phyloP scores from a whole-genome alignment of 1,284 basidiomycete species.

The Ceratobasidium sp. region DNA sequence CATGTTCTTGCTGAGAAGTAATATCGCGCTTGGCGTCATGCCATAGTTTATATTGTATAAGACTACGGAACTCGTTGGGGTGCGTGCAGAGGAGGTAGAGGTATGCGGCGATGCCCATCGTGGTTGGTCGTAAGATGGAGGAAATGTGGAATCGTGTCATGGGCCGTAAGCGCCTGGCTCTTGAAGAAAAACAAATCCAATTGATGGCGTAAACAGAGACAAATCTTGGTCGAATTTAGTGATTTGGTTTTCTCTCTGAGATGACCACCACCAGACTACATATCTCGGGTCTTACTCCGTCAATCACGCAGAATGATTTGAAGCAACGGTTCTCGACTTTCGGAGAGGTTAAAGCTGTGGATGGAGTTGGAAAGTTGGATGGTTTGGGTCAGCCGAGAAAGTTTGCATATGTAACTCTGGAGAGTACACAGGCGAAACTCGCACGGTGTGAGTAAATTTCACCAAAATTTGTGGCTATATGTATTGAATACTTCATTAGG shows the following conservation, averaged over 20 bases:
- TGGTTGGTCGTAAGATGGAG: conserved; percentile 28
- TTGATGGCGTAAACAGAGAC: too few relatives aligned
- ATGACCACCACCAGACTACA: conserved; percentile 65
- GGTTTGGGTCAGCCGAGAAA: conserved; percentile 74
- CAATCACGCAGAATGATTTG: conserved; percentile 71
- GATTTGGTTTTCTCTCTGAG: background rate
- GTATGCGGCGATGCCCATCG: conserved; percentile 51
- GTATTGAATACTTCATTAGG: conserved; percentile 60
- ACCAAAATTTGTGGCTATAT: conserved; percentile 1
- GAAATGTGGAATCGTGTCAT: conserved; percentile 20
- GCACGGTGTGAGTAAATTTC: conserved; percentile 69
- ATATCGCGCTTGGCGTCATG: conserved; percentile 86
- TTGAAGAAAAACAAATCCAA: too few relatives aligned
- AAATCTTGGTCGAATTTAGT: background rate
- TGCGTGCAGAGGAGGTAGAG: conserved; percentile 77
- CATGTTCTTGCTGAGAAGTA: conserved; percentile 75
- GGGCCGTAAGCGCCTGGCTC: too few relatives aligned
- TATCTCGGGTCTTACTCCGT: conserved; percentile 78
- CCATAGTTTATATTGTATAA: conserved; percentile 85
- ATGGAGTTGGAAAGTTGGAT: conserved; percentile 76
- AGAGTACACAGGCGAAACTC: conserved; percentile 71
- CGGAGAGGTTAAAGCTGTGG: conserved; percentile 75
- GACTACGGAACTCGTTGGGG: conserved; percentile 81
- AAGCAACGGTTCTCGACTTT: conserved; percentile 72
- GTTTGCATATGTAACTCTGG: conserved; percentile 79